Evolutionary conservation across 352 stramenopile species (phyloP).

Genomic region (Phytophthora cajani): DNA sequence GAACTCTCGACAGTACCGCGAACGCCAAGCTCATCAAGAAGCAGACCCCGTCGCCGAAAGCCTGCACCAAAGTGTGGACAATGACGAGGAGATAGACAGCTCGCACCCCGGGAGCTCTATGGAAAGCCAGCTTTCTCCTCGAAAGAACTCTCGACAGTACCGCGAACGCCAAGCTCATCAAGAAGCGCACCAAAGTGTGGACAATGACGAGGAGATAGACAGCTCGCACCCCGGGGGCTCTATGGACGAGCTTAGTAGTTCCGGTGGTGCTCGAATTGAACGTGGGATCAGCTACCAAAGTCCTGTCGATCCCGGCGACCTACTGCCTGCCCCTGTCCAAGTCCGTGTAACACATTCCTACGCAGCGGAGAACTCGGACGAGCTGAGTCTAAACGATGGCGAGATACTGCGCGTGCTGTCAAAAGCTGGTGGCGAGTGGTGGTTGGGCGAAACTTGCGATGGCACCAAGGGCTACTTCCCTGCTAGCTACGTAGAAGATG

Average conservation of each 20-base stretch:
- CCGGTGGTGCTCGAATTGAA: not conserved
- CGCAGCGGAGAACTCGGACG: slow-evolving; percentile 42
- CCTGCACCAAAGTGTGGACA: not conserved
- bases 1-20: slow-evolving; percentile 45
- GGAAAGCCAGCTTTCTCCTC: slow-evolving; percentile 39
- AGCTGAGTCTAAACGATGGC: slow-evolving; percentile 54
- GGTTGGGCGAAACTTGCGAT: slow-evolving; percentile 68
- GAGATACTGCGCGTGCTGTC: slow-evolving; percentile 68
- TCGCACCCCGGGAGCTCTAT: not conserved
- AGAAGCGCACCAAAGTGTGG: not conserved
- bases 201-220: slow-evolving; percentile 1
- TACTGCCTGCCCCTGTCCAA: not conserved
- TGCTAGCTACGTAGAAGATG: slow-evolving; percentile 48
- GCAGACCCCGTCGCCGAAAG: not conserved
- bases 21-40: slow-evolving; percentile 25
- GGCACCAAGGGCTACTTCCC: slow-evolving; percentile 68
- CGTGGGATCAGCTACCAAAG: slow-evolving; percentile 4
- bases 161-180: slow-evolving; percentile 33
- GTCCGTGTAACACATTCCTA: slow-evolving; percentile 17
- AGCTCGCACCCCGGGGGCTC: not conserved
- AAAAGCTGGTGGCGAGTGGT: slow-evolving; percentile 60
- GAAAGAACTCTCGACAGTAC: slow-evolving; percentile 41
- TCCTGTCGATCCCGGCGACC: not conserved
- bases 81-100: slow-evolving; percentile 2
- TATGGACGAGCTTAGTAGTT: not conserved